Percentiles rank a stretch among this genome's conserved stretches.
Conservation (phyloP, 345 rosid genomes). For the Hirschfeldia incana region DNA sequence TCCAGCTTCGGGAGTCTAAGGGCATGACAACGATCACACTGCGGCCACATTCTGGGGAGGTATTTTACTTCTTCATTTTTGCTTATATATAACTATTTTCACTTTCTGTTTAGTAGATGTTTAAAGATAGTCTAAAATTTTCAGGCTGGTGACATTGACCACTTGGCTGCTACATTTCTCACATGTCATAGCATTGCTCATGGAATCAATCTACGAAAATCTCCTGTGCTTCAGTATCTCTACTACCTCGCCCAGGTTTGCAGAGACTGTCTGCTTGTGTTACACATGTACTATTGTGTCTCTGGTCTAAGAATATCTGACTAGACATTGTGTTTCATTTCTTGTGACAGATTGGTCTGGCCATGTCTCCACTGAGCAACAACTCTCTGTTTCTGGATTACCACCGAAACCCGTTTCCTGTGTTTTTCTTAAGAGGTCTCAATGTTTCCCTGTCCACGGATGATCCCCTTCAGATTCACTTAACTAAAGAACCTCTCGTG, state of each 20-base stretch:
- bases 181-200: slow-evolving; percentile 94
- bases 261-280: slow-evolving; percentile 7
- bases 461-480: slow-evolving; percentile 97
- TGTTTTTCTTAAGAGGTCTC: slow-evolving; percentile 91
- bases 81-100: not conserved
- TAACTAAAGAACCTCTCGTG: slow-evolving; percentile 95
- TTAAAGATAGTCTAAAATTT: slow-evolving; percentile 28
- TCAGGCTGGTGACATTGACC: slow-evolving; percentile 99
- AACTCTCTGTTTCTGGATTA: slow-evolving; percentile 95
- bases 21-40: slow-evolving; percentile 97
- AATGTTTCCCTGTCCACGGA: slow-evolving; percentile 97
- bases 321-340: not conserved
- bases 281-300: not conserved
- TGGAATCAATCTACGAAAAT: slow-evolving; percentile 93
- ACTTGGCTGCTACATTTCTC: slow-evolving; percentile 97
- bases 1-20: slow-evolving; percentile 96
- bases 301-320: slow-evolving; percentile 22
- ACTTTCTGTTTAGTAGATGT: not conserved
- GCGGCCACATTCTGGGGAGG: slow-evolving; percentile 99
- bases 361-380: slow-evolving; percentile 99
- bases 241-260: slow-evolving; percentile 93
- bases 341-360: slow-evolving; percentile 82
- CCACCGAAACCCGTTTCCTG: slow-evolving; percentile 89
- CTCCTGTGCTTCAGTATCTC: slow-evolving; percentile 99
- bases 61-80: slow-evolving; percentile 28